Conservation (phyloP, 208 protist species). For the Naegleria gruberi region DNA sequence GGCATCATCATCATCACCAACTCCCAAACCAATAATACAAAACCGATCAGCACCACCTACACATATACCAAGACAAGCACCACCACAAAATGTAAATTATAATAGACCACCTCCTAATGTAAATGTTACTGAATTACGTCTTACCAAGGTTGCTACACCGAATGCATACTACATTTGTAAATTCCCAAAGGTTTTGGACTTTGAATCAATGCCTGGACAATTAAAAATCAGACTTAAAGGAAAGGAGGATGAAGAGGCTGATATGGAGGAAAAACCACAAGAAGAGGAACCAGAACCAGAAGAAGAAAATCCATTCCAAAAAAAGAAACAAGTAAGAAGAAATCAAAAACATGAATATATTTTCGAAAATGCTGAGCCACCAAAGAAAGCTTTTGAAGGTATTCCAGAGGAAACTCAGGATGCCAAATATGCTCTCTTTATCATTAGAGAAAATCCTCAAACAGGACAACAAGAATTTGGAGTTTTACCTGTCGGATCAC, state of each 20-base stretch:
- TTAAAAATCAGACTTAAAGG: background rate
- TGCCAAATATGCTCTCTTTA: background rate
- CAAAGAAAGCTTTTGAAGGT: background rate
- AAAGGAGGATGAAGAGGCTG: background rate
- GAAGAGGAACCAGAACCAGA: background rate
- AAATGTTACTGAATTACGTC: background rate
- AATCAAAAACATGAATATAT: background rate
- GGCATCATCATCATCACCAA: too few species aligned
- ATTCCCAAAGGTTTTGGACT: background rate
- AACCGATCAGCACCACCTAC: too few species aligned
- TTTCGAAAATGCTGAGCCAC: background rate
- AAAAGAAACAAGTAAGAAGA: background rate
- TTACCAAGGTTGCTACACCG: background rate
- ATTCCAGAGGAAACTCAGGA: background rate
- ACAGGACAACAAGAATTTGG: background rate
- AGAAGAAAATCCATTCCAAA: background rate
- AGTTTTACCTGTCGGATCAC: background rate
- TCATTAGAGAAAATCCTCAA: background rate
- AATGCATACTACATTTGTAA: background rate
- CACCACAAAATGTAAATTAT: too few species aligned
- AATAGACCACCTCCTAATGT: background rate
- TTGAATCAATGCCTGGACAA: background rate
- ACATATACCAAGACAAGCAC: too few species aligned
- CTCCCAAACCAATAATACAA: too few species aligned
- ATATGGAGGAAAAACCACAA: background rate